Base-by-base conservation (phyloP, 2,329 filamentous ascomycete genomes). In the Sclerotinia spermophila region DNA sequence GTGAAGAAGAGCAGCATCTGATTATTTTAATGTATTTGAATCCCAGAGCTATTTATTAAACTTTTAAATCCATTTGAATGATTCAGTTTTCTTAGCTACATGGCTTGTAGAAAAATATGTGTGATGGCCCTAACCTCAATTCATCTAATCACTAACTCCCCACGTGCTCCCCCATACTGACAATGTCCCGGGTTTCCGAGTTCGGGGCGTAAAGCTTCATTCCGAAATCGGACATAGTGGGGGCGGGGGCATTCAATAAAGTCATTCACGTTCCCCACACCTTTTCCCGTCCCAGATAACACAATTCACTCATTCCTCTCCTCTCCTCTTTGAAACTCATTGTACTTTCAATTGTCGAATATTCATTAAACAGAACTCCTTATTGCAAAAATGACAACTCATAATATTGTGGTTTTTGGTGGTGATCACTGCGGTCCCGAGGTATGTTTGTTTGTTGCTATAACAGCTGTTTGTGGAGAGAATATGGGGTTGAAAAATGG, bases 361-460 rank as follows among this genome's bases (percentile, higher is more conserved):
- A 19, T 11, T 38, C 17, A n/a, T 53, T 30, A 42, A 58, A 64
- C 5, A 13, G 19, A 35, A 19, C 7, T 42, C n/a, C 33, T 17
- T 55, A 40, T 35, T 56, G 51, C 72, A 85, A 77, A 71, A 19
- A 93, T 93, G 91, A 82, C 89, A 75, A 85, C 87, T 66, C 90
- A 89, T 80, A 93, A 93, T 75, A 91, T 94, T 80, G 92, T 94
- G 73, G 91, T 95, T 71, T 92, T 95, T 80, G 91, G 82, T 67
- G 92, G 92, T 78, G 93, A 96, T 84, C 92, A 96, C 82, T 93
- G 90, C 79, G 92, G 93, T 80, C 93, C 93, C 1, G 92, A 96
- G 88, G 92, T 93, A 82, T 77, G 87, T 78, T 68, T 33, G n/a
- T 44, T 24, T n/a, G 33, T 64, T 48, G 24, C 56, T 38, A 11